Conservation (phyloP, 2,329 filamentous ascomycete genomes). For the Gaeumannomyces sp. region DNA sequence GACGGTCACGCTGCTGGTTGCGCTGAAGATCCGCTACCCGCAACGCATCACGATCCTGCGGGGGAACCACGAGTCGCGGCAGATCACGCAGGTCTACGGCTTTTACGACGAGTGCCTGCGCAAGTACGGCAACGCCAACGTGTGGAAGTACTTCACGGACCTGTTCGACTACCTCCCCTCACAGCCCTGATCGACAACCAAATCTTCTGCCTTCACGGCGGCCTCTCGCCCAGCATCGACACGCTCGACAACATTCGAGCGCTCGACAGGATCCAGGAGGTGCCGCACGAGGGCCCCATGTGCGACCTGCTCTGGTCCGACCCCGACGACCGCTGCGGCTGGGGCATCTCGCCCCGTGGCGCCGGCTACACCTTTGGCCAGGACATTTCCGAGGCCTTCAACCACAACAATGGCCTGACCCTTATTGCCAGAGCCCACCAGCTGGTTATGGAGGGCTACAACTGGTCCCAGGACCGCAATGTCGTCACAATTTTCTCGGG, state of each 20-base stretch:
- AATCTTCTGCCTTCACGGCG: constrained; percentile 97
- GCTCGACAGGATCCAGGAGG: constrained; percentile 94
- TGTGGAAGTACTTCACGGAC: constrained; percentile 99
- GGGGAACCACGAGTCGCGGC: constrained; percentile 97
- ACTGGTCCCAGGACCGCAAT: constrained; percentile 97
- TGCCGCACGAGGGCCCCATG: constrained; percentile 96
- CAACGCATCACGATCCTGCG: constrained; percentile 97
- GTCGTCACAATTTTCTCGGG: constrained; percentile 98
- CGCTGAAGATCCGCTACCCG: constrained; percentile 96
- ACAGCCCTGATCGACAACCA: constrained; percentile 98
- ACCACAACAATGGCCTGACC: constrained; percentile 97
- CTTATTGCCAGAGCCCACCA: constrained; percentile 95
- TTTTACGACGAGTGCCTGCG: constrained; percentile 99
- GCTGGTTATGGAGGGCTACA: constrained; percentile 98
- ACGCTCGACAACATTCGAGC: constrained; percentile 93
- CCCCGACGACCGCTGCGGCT: constrained; percentile 91
- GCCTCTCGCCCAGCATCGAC: constrained; percentile 91
- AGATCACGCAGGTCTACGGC: constrained; percentile 98
- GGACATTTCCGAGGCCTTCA: constrained; percentile 97
- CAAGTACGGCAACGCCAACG: constrained; percentile 98
- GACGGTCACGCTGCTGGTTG: constrained; percentile 92
- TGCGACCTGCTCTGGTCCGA: constrained; percentile 98
- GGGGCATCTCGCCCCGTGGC: constrained; percentile 92
- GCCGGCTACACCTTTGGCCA: constrained; percentile 94
- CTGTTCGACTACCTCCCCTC: constrained; percentile 95